phyloP scores from a whole-genome alignment of 352 stramenopile genomes.

The Pythium volutum region DNA sequence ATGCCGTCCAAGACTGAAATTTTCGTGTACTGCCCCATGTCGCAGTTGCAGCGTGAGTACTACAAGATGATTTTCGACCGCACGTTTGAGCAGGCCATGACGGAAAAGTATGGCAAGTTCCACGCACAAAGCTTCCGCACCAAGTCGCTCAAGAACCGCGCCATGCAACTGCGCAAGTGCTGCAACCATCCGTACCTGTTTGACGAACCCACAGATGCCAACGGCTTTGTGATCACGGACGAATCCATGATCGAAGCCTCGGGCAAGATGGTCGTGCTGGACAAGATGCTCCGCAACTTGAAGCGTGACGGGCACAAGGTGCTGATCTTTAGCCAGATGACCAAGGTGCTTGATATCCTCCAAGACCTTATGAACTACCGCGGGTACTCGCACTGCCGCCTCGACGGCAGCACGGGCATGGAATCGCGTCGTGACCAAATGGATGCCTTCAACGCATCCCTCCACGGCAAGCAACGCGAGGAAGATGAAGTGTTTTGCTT shows the following conservation, averaged over 20 bases:
- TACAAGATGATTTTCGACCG: conserved; percentile 92
- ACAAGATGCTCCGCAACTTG: conserved; percentile 96
- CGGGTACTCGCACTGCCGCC: conserved; percentile 93
- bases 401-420: conserved; percentile 95
- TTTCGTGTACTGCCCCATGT: conserved; percentile 97
- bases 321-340: conserved; percentile 99
- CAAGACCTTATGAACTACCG: conserved; percentile 92
- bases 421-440: conserved; percentile 94
- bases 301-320: conserved; percentile 96
- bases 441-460: conserved; percentile 93
- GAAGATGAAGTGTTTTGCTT: conserved; percentile 78
- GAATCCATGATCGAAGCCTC: conserved; percentile 91
- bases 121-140: conserved; percentile 49
- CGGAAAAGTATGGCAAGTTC: conserved; percentile 71
- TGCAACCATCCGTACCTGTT: conserved; percentile 90
- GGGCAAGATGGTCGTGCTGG: conserved; percentile 98
- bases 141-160: conserved; percentile 62
- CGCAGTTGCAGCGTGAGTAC: conserved; percentile 92
- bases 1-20: conserved; percentile 97
- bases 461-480: conserved; percentile 20
- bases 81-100: conserved; percentile 85
- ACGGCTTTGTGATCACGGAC: conserved; percentile 62
- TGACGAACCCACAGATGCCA: conserved; percentile 63
- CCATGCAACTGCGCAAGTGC: conserved; percentile 84
- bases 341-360: conserved; percentile 97